A percentile compares a stretch with the other conserved stretches of the same genome.
phyloP scores from a whole-genome alignment of 2,329 filamentous ascomycete genomes.

The Endocalyx cinctus region DNA sequence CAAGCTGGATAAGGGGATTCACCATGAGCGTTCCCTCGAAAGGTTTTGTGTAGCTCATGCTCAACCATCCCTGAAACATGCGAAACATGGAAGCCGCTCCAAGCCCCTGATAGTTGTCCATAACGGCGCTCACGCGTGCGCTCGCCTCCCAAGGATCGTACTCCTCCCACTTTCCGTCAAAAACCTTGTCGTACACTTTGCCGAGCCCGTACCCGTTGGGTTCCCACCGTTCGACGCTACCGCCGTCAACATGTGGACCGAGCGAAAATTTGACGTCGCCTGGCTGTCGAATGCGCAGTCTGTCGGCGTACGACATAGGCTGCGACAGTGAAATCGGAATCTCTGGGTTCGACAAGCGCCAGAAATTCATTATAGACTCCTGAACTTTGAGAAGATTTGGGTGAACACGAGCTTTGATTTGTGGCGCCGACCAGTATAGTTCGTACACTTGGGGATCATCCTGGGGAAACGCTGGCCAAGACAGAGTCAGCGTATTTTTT shows the following conservation, averaged over 20 bases:
- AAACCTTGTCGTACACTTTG: slow-evolving; percentile 68
- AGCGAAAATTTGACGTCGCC: slow-evolving; percentile 68
- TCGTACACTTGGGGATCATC: slow-evolving; percentile 68
- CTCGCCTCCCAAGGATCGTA: slow-evolving; percentile 81
- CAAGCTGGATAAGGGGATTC: slow-evolving; percentile 70
- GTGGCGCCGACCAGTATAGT: slow-evolving; percentile 68
- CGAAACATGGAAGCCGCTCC: slow-evolving; percentile 82
- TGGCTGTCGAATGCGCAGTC: slow-evolving; percentile 66
- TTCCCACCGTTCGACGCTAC: slow-evolving; percentile 73
- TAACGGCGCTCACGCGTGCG: slow-evolving; percentile 61
- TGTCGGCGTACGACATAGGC: slow-evolving; percentile 65
- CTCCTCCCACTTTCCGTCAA: slow-evolving; percentile 70
- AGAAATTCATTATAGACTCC: slow-evolving; percentile 58
- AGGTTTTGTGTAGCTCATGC: slow-evolving; percentile 68
- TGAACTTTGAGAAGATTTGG: slow-evolving; percentile 60
- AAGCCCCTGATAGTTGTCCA: slow-evolving; percentile 74
- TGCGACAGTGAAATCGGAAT: slow-evolving; percentile 46
- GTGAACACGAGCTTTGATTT: slow-evolving; percentile 64
- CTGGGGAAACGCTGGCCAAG: slow-evolving; percentile 63
- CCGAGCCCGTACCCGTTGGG: slow-evolving; percentile 60
- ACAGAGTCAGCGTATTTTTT: no score
- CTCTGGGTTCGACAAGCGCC: slow-evolving; percentile 48
- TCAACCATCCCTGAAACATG: slow-evolving; percentile 87
- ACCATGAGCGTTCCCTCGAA: slow-evolving; percentile 77
- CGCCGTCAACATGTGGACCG: slow-evolving; percentile 70